Evolutionary conservation across 2,329 filamentous ascomycete genomes (phyloP), one percentile per base, ranked within the genome.

Genomic region (Ophiostoma sp.): DNA sequence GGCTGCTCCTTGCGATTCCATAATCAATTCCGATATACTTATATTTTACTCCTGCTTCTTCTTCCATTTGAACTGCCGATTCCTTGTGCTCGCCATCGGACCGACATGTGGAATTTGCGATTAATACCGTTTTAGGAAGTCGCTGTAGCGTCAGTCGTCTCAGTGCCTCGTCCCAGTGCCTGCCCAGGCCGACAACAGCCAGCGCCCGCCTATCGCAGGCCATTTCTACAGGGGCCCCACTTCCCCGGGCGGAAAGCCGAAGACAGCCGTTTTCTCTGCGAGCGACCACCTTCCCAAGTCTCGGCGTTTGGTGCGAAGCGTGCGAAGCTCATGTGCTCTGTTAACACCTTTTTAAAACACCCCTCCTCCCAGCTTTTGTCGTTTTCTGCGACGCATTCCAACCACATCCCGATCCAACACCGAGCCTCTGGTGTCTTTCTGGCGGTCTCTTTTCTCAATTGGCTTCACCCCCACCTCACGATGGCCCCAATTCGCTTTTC

Each of bases 191-290:
- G 59, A 64, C 59, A 64, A 25, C 33, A 42, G 9, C 59, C 59
- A 55, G 19, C 33, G 19, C 33, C 61, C 7, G 61, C 61, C 12
- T 28, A 25, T 64, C 36, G 7, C 36, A 64, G 5, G 59, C 61
- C 6, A 45, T 42, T 45, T 66, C n/a, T 64, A 64, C 61, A 39
- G 61, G n/a, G 61, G 55, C 64, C 72, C 72, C 72, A 73, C 72
- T 73, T 70, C 72, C 71, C 66, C 71, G 57, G 72, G 48, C 72
- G 17, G 25, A 63, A 69, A 69, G 71, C 71, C 64, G 71, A 73
- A 59, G 71, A 59, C 66, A 70, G 55, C 66, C 72, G 72, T 33
- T 28, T 28, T 50, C 50, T 12, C 50, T 22, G 15, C 33, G 9
- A 19, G 15, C 17, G 33, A n/a, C 12, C 15, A n/a, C 3, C 59